Evolutionary conservation across 768 basidiomycete species (phyloP).

Genomic region (Macrolepiota albuminosa): DNA sequence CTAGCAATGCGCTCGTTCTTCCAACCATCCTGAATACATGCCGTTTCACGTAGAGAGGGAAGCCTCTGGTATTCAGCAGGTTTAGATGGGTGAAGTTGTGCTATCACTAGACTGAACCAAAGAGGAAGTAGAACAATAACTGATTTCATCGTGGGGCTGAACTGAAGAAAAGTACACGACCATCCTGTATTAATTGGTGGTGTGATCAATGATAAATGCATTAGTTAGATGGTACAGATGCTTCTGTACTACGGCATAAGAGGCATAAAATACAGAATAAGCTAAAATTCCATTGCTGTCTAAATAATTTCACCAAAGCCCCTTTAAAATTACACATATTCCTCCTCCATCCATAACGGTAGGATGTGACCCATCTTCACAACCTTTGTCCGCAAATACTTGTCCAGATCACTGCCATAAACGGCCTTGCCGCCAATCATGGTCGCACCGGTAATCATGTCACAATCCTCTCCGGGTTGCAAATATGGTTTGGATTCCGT

Average conservation of each 20-base stretch:
- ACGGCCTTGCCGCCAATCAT: slow-evolving; percentile 77
- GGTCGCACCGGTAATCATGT: slow-evolving; percentile 59
- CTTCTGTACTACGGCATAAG: background rate
- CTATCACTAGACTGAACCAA: background rate
- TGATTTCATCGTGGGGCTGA: background rate
- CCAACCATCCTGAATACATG: slow-evolving; percentile 36
- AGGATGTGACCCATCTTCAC: slow-evolving; percentile 95
- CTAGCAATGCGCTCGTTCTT: slow-evolving; percentile 32
- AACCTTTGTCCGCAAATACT: slow-evolving; percentile 95
- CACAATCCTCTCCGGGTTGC: slow-evolving; percentile 26
- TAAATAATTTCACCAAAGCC: background rate
- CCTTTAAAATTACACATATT: slow-evolving; percentile 18
- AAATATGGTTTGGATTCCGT: slow-evolving; percentile 14
- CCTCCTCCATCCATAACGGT: slow-evolving; percentile 47
- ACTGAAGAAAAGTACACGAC: background rate
- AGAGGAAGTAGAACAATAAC: background rate
- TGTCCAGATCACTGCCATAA: slow-evolving; percentile 83
- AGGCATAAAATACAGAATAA: slow-evolving; percentile 5
- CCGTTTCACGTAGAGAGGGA: slow-evolving; percentile 36
- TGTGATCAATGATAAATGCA: background rate
- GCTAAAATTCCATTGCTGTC: background rate
- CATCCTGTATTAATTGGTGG: background rate
- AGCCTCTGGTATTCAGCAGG: slow-evolving; percentile 32
- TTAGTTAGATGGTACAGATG: background rate
- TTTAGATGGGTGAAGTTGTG: slow-evolving; percentile 21